Base-by-base conservation (phyloP, 23 red algal genomes). In the Chondrus crispus region DNA sequence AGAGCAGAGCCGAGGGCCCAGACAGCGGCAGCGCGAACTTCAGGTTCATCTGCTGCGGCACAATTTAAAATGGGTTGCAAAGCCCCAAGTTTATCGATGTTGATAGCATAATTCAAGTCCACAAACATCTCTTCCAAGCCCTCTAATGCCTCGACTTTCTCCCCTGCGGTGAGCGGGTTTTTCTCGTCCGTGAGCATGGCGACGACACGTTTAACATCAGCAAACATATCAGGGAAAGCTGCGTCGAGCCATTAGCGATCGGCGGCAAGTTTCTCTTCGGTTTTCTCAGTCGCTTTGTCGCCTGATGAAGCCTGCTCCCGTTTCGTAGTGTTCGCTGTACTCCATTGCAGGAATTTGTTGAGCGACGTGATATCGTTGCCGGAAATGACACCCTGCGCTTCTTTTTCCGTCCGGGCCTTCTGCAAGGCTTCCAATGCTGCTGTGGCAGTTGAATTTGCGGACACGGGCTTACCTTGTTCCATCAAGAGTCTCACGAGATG, bases 1-100 rank as follows among this genome's bases (percentile, higher is more conserved):
- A 96, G 92, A 36, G 94, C 71, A 18, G 94, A 80, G 20, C 94
- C 94, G 1, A 96, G 45, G 14, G 88, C 84, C 94, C 87, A 96
- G 42, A 96, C 76, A 19, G 94, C 94, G 29, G 82, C 84, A 22
- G 88, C 94, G 8, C 94, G 62, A 36, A 96, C 88, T 3, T 11
- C 55, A 12, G 75, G 45, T 5, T 37, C 22, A 32, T 85, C 94
- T 5, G 52, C 46, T 2, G 24, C 53, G 26, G 85, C 57, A 33
- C 32, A 46, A 12, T 87, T 44, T 41, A 95, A 46, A 63, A 90
- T 55, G 28, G 94, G 80, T 28, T 93, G 73, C 20, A 96, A 81
- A 64, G 88, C 87, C 11, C 86, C 86, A 20, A 92, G 40, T 58
- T 96, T 96, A 6, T 88, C 81, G 47, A 96, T 81, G 43, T 96